Evolutionary conservation across 1,284 basidiomycete species (phyloP), one percentile per base, ranked within the genome.

Genomic region (Rhodotorula sp.): DNA sequence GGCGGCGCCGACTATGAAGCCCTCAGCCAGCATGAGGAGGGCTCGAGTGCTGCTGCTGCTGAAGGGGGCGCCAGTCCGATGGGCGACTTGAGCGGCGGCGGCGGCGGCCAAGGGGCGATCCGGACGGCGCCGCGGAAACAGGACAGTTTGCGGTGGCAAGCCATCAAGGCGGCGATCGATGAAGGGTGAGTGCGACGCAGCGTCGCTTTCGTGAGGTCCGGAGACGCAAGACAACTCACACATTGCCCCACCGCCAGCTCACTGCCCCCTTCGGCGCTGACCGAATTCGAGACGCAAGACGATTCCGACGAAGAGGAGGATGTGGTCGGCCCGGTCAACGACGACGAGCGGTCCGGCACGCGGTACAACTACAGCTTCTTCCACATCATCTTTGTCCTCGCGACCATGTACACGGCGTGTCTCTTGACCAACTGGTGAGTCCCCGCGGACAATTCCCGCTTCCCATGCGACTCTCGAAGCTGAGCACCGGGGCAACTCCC

Each of bases 301-400:
- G 84, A 95, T 56, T 93, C 96, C 20, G 87, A 91, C 51, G 68
- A 62, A 1, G 75, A 78, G 53, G 85, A 87, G 26, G 87, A 89
- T 18, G 80, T 86, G 42, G 87, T 87, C 3, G 91, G 95, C 72
- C 86, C 88, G 49, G 84, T 69, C 29, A 68, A 88, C 64, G 95
- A 99, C 80, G 96, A 99, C 77, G 95, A 99, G 82, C 87, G 91
- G 45, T 87, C 89, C 58, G 95, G 93, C n/a, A 96, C 93, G n/a
- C 89, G 93, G 74, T 99, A 99, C 83, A 96, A 96, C 78, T 98
- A 99, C 80, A 88, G 93, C 24, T 98, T 94, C 90, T 99, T 99
- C 88, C 95, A 99, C 81, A 83, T 96, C 80, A 97, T 99, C 79
- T 99, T 99, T 80, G 89, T 91, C 60, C 90, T 98, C 75, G 96